Base-by-base conservation (phyloP, 306 rosid genomes). In the Luffa aegyptiaca region DNA sequence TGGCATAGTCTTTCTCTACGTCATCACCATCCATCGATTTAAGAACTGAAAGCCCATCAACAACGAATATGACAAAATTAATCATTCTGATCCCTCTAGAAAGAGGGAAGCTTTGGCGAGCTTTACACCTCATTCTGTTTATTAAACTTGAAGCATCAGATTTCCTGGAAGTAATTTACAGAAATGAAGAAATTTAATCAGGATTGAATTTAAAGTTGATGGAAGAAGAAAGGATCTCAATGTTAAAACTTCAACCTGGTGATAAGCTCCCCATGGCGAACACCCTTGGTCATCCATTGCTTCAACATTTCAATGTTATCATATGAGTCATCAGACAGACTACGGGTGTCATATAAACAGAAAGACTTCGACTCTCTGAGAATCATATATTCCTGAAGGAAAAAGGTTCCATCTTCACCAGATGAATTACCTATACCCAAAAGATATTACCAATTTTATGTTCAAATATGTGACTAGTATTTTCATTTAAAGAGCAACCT, bases 361-460 rank as follows among this genome's bases (percentile, higher is more conserved):
- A 94, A 76, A 16, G 95, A 90, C 10, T 85, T 81, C 17, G 93
- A 89, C 48, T 83, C 71, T 83, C 90, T 88, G 13, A 96, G 95
- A 83, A 94, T 88, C 97, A 89, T 91, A 83, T 88, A 92, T 84
- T 88, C 94, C 5, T 86, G 91, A 72, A 94, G 97, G 90, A 92
- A 94, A 85, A 81, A 84, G 14, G 98, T 94, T 83, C 97, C 98
- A 79, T 85, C 92, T 70, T 92, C 92, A 14, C 59, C 49, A 75
- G 85, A 82, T 73, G 92, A 90, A 86, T 88, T 87, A 87, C 84
- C 97, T 92, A 87, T 69, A 70, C 83, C 77, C 76, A 66, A 48
- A 63, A 73, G 75, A 85, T 10, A 80, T 64, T 46, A 49, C 12
- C 48, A 68, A 12, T 2, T 33, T 62, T 13, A 63, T n/a, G 21